These are phyloP conservation scores for Fusarium vanettenii DNA, from an alignment of 2,329 filamentous ascomycete genomes.

Conservation along the genomic window DNA sequence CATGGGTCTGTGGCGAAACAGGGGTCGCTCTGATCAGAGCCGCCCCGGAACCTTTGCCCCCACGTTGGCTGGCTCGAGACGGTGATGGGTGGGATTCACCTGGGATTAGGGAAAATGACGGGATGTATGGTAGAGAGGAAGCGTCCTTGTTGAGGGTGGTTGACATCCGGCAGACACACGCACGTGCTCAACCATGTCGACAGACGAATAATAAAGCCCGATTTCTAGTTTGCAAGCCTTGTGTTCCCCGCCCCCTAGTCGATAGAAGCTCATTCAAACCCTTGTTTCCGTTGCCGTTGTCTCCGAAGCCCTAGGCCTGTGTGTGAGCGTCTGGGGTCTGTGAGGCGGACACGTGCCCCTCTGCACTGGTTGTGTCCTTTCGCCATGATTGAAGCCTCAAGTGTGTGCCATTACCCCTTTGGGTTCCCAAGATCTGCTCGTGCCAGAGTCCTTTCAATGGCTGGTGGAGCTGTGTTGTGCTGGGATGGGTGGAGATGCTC, in stretches of 20 bases:
- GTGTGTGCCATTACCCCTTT: conserved; percentile 6
- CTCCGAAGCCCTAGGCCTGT: neutral
- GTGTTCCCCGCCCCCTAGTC: neutral
- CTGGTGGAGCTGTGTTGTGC: conserved; percentile 11
- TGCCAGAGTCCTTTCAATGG: neutral
- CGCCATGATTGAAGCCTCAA: conserved; percentile 10
- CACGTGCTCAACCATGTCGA: conserved; percentile 40
- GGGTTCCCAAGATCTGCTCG: conserved; percentile 14
- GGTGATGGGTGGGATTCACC: conserved; percentile 44
- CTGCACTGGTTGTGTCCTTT: conserved; percentile 36
- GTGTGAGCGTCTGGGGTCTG: conserved; percentile 20
- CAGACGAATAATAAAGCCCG: conserved; percentile 31
- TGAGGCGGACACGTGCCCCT: conserved; percentile 40
- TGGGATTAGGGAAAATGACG: conserved; percentile 21
- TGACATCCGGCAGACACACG: conserved; percentile 25
- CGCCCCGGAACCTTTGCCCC: conserved; percentile 32
- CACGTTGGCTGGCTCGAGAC: conserved; percentile 42
- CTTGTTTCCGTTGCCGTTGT: conserved; percentile 13
- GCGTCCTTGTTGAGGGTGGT: conserved; percentile 5
- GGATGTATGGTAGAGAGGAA: conserved; percentile 14
- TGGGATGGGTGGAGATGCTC: conserved; percentile 1
- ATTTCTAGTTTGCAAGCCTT: conserved; percentile 18
- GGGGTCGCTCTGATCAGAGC: conserved; percentile 33
- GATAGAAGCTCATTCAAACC: conserved; percentile 16
- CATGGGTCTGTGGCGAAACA: conserved; percentile 28